Evolutionary conservation across 139 green algal species (phyloP), one percentile per base, ranked within the genome.

Genomic region (Nannochloris sp.): DNA sequence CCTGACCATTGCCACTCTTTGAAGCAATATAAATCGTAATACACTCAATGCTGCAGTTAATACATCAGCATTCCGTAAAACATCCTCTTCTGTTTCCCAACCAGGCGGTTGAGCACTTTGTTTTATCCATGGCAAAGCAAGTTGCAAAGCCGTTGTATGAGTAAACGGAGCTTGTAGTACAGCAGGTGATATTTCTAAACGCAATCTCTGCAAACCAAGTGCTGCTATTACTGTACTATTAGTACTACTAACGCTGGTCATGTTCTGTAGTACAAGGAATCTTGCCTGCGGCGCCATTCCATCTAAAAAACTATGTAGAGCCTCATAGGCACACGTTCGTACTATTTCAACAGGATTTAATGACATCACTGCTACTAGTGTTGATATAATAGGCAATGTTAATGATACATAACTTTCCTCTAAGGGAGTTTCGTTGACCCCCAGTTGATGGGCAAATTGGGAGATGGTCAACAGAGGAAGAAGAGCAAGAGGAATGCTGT

Each of bases 1-100:
- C n/a, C n/a, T n/a, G n/a, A n/a, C n/a, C n/a, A n/a, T n/a, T 0
- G 65, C 55, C 6, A 24, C 13, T 39, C 64, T 38, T 0, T 58
- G 66, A 42, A 73, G 66, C 66, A 73, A 48, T 60, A 65, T 48
- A 64, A 64, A 73, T 39, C 67, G 67, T 53, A 63, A 38, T 61
- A 74, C 44, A 53, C 58, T 62, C 23, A 74, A 54, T 37, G 67
- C 67, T 9, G 67, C 67, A 1, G 33, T 53, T 42, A 69, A 47
- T 15, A 42, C 46, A 15, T 68, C 67, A 2, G 44, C 67, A 1
- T 39, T 12, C 6, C 2, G 24, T 15, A 54, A n/a, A 48, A 73
- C 57, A 12, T 57, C 19, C 8, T 3, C 36, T 27, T 67, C 66
- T 13, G 57, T 45, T n/a, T 33, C 31, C 66, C 66, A 72, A 15